Evolutionary conservation across 495 filamentous ascomycete species (phyloP), one percentile per base, ranked within the genome.

Genomic region (Penicillium macrosclerotiorum): DNA sequence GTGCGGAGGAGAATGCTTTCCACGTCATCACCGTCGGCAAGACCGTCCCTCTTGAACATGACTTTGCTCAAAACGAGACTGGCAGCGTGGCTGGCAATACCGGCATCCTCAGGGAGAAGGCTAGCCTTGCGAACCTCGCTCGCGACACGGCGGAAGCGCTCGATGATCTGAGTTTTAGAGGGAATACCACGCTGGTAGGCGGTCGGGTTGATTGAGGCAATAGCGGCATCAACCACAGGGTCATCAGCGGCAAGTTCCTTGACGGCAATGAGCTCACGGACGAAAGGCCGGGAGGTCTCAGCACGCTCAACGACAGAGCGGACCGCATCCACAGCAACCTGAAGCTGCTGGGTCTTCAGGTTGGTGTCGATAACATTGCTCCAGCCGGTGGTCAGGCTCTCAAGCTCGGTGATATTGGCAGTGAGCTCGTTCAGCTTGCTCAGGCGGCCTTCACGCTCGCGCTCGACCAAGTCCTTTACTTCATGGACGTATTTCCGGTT

Each of bases 141-240:
- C 8, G 92, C 87, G n/a, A 98, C 92, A 26, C 89, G 84, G 32
- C 93, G 86, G 83, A 98, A 98, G 41, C 92, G 86, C 65, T 96
- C 93, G 44, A 97, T 83, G 14, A 98, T 84, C 64, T 92, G 85
- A 4, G 87, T 72, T 0, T 84, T 71, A 2, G 88, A 90, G 18
- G 90, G 81, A 45, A 98, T 83, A 49, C 93, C 93, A 36, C 83
- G 83, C 73, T 96, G 92, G 70, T 98, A 98, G 25, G 94, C 90
- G 9, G 79, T 76, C 5, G 93, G 93, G 72, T 93, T 90, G 71
- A 98, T 96, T 42, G 90, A 93, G 3, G 83, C 85, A 55, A 98
- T 94, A 25, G 93, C 93, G 11, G 91, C 92, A 51, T 86, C 81
- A 42, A 96, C 85, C 7, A 96, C 86, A 2, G 85, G 67, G 61